Percentiles rank a stretch among this genome's conserved stretches.
These are phyloP conservation scores for Fusarium agapanthi DNA, from an alignment of 2,329 filamentous ascomycete genomes.

Conservation along the genomic window DNA sequence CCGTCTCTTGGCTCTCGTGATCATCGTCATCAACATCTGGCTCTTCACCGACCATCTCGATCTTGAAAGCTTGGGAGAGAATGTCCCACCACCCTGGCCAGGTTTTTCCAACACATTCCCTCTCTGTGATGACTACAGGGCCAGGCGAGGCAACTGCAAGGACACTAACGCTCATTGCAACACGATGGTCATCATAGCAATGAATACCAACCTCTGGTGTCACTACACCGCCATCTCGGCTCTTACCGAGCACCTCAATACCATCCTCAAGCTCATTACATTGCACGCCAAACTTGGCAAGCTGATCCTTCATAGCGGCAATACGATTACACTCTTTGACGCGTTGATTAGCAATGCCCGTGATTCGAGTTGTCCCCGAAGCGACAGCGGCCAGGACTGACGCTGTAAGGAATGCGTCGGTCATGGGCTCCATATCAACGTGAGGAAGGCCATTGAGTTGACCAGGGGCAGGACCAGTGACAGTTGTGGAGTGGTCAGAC, in stretches of 20 bases:
- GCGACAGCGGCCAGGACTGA: slow-evolving; percentile 93
- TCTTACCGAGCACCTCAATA: slow-evolving; percentile 74
- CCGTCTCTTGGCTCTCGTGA: neutral
- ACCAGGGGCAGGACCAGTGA: slow-evolving; percentile 84
- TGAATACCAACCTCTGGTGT: slow-evolving; percentile 75
- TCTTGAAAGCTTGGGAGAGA: slow-evolving; percentile 79
- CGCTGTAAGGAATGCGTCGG: slow-evolving; percentile 95
- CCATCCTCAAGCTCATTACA: slow-evolving; percentile 93
- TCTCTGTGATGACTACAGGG: slow-evolving; percentile 82
- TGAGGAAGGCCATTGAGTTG: slow-evolving; percentile 77
- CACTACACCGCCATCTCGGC: slow-evolving; percentile 55
- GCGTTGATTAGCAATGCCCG: slow-evolving; percentile 95
- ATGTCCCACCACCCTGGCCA: slow-evolving; percentile 99
- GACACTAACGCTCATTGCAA: slow-evolving; percentile 98
- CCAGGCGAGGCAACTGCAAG: slow-evolving; percentile 76
- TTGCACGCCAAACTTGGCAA: slow-evolving; percentile 89
- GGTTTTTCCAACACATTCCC: slow-evolving; percentile 94
- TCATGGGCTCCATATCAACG: slow-evolving; percentile 99
- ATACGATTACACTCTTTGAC: slow-evolving; percentile 99
- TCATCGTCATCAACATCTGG: slow-evolving; percentile 37
- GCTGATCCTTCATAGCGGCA: slow-evolving; percentile 90
- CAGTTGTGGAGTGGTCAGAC: slow-evolving; percentile 85
- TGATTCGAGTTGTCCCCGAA: slow-evolving; percentile 82
- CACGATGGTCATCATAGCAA: slow-evolving; percentile 97
- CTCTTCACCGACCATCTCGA: slow-evolving; percentile 80